phyloP scores from a whole-genome alignment of 192 early-diverging fungal genomes.

The Pecoramyces ruminantium region DNA sequence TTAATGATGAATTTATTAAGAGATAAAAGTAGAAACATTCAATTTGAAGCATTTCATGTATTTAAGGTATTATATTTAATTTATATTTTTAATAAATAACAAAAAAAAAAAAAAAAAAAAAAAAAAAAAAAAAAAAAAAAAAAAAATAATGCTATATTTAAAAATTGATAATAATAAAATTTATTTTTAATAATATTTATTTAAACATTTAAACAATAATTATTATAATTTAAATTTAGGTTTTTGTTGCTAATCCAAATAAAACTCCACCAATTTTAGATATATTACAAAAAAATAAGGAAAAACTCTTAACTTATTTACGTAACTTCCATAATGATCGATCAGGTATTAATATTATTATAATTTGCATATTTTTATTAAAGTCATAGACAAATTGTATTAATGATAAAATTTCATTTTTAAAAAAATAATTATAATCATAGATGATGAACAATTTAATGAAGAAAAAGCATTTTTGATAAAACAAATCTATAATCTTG shows the following conservation, averaged over 20 bases:
- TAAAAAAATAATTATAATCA: too few species aligned
- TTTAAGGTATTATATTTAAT: too few species aligned
- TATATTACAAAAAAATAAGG: neutral
- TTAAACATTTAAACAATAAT: too few species aligned
- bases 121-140: too few species aligned
- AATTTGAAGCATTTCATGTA: conserved; percentile 99
- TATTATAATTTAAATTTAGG: conserved; percentile 19
- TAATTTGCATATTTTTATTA: too few species aligned
- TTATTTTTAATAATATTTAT: too few species aligned
- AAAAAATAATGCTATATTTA: neutral
- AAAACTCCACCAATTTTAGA: conserved; percentile 32
- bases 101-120: too few species aligned
- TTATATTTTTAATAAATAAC: too few species aligned
- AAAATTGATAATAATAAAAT: neutral
- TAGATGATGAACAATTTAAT: conserved; percentile 97
- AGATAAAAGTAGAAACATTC: conserved; percentile 93
- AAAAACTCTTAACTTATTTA: conserved; percentile 49
- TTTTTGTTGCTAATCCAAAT: conserved; percentile 96
- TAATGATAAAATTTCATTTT: too few species aligned
- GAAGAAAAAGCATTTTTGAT: conserved; percentile 95
- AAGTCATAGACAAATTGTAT: too few species aligned
- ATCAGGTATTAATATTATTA: too few species aligned
- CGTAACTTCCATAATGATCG: conserved; percentile 88
- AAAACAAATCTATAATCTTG: conserved; percentile 48
- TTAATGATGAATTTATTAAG: conserved; percentile 94